Base-by-base conservation (phyloP, 208 protist species). In the Trypanosoma congolense region DNA sequence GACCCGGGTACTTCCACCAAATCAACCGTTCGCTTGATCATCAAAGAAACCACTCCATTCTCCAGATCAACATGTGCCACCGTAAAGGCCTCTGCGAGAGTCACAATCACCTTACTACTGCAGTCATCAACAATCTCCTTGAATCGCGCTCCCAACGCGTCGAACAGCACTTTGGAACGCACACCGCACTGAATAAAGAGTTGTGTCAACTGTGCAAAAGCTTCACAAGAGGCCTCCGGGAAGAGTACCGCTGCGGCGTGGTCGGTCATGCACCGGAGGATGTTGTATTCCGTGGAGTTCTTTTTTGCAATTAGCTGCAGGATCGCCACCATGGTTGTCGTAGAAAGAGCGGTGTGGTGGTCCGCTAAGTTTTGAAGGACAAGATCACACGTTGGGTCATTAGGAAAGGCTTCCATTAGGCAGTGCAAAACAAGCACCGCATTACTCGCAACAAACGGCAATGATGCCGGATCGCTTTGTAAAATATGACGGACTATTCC, bases 321-420 rank as follows among this genome's bases (percentile, higher is more conserved):
- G 2, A 78, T 73, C 0, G 77, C 70, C 54, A 67, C 68, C 42
- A 82, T 69, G n/a, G 82, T 75, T 1, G 73, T 25, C 0, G 82
- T 41, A 16, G 65, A 74, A 31, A 78, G 42, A 14, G 58, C 66
- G 3, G 62, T 63, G 47, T 72, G 68, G 38, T 89, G 65, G n/a
- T 53, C 58, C 10, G 80, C 82, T 21, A 87, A 67, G 55, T 73
- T 75, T 35, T 82, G 72, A 18, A 93, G 73, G 41, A 88, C 75
- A 6, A 75, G 61, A 10, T 68, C 72, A 41, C 71, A 64, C 49
- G 83, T 77, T 25, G 73, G 56, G 36, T 88, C 82, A 12, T 77
- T 69, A 16, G 87, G 73, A 59, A 90, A 93, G 51, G 77, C 80
- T 53, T 83, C 73, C 0, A 76, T 67, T 22, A 93, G 75, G 41